Percentiles rank a stretch among this genome's conserved stretches.
phyloP scores from a whole-genome alignment of 164 flowering plant genomes.

The Liquidambar formosana region DNA sequence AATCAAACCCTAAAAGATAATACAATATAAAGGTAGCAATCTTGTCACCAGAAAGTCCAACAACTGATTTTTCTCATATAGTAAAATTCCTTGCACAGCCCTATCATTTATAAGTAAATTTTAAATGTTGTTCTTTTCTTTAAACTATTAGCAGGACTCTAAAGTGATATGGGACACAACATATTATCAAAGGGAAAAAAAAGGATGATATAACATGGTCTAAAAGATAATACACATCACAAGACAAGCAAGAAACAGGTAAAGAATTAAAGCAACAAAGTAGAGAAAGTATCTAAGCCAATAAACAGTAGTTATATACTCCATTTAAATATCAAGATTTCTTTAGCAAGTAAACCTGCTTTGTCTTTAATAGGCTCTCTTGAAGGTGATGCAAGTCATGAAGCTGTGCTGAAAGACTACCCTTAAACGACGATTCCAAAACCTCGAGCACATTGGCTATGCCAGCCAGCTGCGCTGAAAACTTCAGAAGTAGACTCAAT shows the following conservation, averaged over 20 bases:
- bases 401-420: constrained; percentile 59
- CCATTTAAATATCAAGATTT: constrained; percentile 7
- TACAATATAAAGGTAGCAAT: too few relatives aligned
- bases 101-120: too few relatives aligned
- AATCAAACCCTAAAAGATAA: too few relatives aligned
- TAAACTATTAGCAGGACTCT: too few relatives aligned
- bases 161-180: too few relatives aligned
- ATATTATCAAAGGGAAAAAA: background rate
- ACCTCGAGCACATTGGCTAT: constrained; percentile 75
- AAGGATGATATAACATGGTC: background rate
- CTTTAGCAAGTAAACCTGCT: constrained; percentile 61
- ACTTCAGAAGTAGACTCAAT: constrained; percentile 50
- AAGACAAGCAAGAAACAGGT: background rate
- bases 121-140: too few relatives aligned
- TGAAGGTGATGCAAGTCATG: constrained; percentile 76
- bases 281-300: background rate
- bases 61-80: too few relatives aligned
- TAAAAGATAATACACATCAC: background rate
- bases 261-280: background rate
- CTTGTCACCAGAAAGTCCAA: too few relatives aligned
- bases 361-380: constrained; percentile 71
- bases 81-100: too few relatives aligned
- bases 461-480: constrained; percentile 53
- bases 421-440: constrained; percentile 79
- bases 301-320: background rate